A percentile compares a stretch with the other conserved stretches of the same genome.
Conservation (phyloP, 163 green algal species). For the Scenedesmus sp. region DNA sequence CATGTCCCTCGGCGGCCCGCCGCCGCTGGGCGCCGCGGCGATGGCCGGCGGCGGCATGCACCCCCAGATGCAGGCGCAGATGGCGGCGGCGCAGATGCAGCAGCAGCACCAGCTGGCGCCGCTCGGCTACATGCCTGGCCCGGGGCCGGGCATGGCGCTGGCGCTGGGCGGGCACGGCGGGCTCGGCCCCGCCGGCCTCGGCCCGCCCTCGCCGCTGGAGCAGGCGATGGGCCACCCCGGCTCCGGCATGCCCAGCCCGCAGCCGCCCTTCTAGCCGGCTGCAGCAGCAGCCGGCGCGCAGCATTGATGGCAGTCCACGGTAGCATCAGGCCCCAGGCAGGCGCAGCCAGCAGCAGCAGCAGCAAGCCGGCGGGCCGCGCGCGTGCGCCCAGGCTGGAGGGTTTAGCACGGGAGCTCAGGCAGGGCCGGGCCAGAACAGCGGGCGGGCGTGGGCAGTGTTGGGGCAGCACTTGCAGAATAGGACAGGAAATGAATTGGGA, state of each 20-base stretch:
- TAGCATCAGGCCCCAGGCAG: too few relatives aligned
- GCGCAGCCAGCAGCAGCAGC: too few relatives aligned
- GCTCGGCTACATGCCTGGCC: not conserved
- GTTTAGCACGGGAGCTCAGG: too few relatives aligned
- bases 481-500: too few relatives aligned
- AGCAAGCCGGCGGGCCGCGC: too few relatives aligned
- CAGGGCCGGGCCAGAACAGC: too few relatives aligned
- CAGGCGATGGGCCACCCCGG: not conserved
- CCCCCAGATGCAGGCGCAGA: not conserved
- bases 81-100: not conserved
- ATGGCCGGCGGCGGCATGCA: conserved; percentile 2
- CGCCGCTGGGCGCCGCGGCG: conserved; percentile 2
- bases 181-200: not conserved
- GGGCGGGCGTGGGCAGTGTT: too few relatives aligned
- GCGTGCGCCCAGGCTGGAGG: too few relatives aligned
- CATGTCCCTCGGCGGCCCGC: conserved; percentile 5
- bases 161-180: not conserved
- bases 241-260: not conserved
- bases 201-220: not conserved
- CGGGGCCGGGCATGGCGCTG: not conserved
- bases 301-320: too few relatives aligned
- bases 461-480: too few relatives aligned
- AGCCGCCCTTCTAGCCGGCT: conserved; percentile 5
- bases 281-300: conserved; percentile 21
- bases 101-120: not conserved